A percentile compares a stretch with the other conserved stretches of the same genome.
Evolutionary conservation across 768 basidiomycete species (phyloP).

Genomic region (Suillus weaverae): DNA sequence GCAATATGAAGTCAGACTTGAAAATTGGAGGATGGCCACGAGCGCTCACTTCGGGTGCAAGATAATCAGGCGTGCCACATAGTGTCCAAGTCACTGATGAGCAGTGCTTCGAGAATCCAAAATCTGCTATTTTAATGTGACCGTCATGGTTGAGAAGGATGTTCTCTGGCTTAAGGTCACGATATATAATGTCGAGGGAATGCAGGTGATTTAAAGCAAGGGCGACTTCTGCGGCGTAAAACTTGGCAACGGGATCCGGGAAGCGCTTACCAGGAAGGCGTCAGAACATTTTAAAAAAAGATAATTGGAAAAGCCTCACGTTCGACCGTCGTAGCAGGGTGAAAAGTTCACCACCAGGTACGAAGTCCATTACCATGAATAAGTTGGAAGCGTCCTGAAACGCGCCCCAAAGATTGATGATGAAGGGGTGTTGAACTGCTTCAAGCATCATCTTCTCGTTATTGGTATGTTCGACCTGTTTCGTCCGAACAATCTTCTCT

Average conservation of each 20-base stretch:
- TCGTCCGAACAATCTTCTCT: conserved; percentile 87
- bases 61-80: conserved; percentile 95
- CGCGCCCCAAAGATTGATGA: conserved; percentile 94
- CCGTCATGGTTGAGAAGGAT: conserved; percentile 92
- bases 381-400: conserved; percentile 92
- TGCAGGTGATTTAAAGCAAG: conserved; percentile 92
- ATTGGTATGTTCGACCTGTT: conserved; percentile 97
- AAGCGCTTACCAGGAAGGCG: conserved; percentile 59
- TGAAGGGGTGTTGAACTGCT: conserved; percentile 86
- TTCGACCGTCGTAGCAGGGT: conserved; percentile 89
- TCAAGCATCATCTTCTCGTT: conserved; percentile 89
- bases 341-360: conserved; percentile 95
- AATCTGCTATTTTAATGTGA: conserved; percentile 96
- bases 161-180: conserved; percentile 97
- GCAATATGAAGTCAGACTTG: neutral
- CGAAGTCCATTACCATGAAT: conserved; percentile 98
- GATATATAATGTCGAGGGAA: conserved; percentile 85
- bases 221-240: conserved; percentile 95
- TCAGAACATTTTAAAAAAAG: conserved; percentile 19
- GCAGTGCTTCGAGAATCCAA: conserved; percentile 93
- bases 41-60: conserved; percentile 81
- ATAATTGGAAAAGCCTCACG: conserved; percentile 44
- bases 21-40: neutral
- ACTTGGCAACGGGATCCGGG: conserved; percentile 96
- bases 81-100: conserved; percentile 90